Evolutionary conservation across 371 early-diverging fungal species (phyloP), one percentile per base, ranked within the genome.

Genomic region (Basidiobolus meristosporus): DNA sequence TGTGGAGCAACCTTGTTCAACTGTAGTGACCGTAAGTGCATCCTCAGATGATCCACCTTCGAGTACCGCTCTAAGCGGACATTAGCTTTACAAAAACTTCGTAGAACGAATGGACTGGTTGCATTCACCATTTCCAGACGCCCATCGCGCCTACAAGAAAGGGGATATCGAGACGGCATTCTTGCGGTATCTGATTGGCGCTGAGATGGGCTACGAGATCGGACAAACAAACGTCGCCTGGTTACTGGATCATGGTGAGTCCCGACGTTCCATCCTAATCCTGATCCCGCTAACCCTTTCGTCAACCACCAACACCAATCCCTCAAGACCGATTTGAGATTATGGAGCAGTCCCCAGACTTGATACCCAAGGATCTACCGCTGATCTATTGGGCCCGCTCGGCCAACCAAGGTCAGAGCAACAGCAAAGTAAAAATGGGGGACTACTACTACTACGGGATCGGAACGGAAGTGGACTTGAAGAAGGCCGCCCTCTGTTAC

Each of bases 391-490:
- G 91, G 90, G 82, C 84, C 26, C 73, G 97, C 9, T 85, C 95
- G 0, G 90, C 95, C n/a, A 91, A 90, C 49, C 90, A 89, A 49
- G 80, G 79, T 42, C 83, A 86, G 52, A 68, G 77, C 0, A 89
- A 91, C 44, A 77, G 90, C 14, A 65, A 90, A 1, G 74, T 90
- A 21, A 88, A 88, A 51, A 77, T 84, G 61, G 95, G 95, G 1
- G 97, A 93, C 51, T 86, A 90, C 54, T 85, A 86, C 45, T 92
- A 64, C 43, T 63, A 82, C 36, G 98, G 98, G 0, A 68, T 75
- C 32, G 95, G 96, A 17, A 67, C 73, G 1, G 51, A 48, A 23
- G 58, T 56, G 1, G 73, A 79, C 51, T 68, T 63, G 30, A 73
- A 75, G 40, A 68, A 68, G 40, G 98, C 98, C 0, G 82, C 82